Evolutionary conservation across 352 stramenopile genomes (phyloP), one percentile per base, ranked within the genome.

Genomic region (Saprolegnia parasitica): DNA sequence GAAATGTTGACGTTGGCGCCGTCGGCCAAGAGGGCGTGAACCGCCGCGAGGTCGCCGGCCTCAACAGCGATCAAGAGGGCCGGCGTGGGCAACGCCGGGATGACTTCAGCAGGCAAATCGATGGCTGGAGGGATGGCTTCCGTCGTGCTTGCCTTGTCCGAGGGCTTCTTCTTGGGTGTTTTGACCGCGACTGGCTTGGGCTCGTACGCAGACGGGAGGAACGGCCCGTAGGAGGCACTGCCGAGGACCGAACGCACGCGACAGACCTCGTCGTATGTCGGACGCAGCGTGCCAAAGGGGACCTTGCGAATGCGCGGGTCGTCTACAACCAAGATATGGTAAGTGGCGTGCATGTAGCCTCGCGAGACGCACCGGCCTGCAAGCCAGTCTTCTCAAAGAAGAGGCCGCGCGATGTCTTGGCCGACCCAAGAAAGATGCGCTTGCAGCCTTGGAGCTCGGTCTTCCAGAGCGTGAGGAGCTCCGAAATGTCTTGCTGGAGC

Each of bases 401-500:
- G 4, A 84, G 90, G 16, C 79, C 71, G 18, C 82, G 82, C 23
- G 93, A 88, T 8, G 76, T 84, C 65, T 88, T 89, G 18, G 84
- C 83, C 47, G 81, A 84, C 2, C 84, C 83, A 8, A 92, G 58
- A 62, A 91, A 93, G 62, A 91, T 89, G 16, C 90, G 52, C n/a
- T 90, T 85, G 35, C 65, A 76, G 32, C 71, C 72, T 24, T 75
- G 65, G 6, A 91, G 68, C 55, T 80, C 29, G 20, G 79, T 70
- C 50, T 93, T 91, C 92, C 92, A 98, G 61, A 90, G 75, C 9
- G 74, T 66, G 46, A 98, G 77, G 23, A 96, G 78, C 23, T 83
- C 72, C 9, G 78, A 73, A 8, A 98, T 85, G 71, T 98, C 93
- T 67, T 96, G 78, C 58, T 96, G 91, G 21, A 98, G 78, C 55